Conservation (phyloP, 2,329 filamentous ascomycete species). For the Venturia asperata region DNA sequence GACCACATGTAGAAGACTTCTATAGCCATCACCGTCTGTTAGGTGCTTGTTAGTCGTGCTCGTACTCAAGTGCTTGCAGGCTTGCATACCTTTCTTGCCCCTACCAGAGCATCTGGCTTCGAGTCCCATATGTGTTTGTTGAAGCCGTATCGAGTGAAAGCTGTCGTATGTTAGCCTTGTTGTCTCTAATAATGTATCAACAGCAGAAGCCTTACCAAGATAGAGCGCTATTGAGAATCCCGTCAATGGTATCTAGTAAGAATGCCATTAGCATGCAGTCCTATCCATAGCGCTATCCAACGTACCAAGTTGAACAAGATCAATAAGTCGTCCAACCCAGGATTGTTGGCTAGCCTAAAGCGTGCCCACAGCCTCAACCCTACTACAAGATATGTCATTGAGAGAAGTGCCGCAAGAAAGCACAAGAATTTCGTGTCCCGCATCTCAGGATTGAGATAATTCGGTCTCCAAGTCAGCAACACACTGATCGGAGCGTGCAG, state of each 20-base stretch:
- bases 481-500: slow-evolving; percentile 11
- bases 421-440: slow-evolving; percentile 8
- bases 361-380: slow-evolving; percentile 22
- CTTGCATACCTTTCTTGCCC: slow-evolving; percentile 8
- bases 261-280: not conserved
- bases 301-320: slow-evolving; percentile 26
- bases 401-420: slow-evolving; percentile 17
- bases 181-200: no score
- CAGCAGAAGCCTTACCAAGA: not conserved
- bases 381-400: slow-evolving; percentile 21
- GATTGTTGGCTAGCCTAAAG: slow-evolving; percentile 20
- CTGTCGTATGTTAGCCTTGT: not conserved
- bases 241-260: slow-evolving; percentile 21
- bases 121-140: slow-evolving; percentile 17
- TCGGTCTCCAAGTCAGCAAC: slow-evolving; percentile 6
- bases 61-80: not conserved
- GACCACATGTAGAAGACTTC: slow-evolving; percentile 21
- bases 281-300: not conserved
- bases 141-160: slow-evolving; percentile 13
- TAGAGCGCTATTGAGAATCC: slow-evolving; percentile 19
- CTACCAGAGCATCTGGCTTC: slow-evolving; percentile 14
- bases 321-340: slow-evolving; percentile 23
- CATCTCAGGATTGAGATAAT: slow-evolving; percentile 12
- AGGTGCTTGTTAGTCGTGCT: not conserved
- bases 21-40: not conserved